Percentiles rank a stretch among this genome's conserved stretches.
These are phyloP conservation scores for Fagopyrum tataricum DNA, from an alignment of 148 eudicot genomes.

Conservation along the genomic window DNA sequence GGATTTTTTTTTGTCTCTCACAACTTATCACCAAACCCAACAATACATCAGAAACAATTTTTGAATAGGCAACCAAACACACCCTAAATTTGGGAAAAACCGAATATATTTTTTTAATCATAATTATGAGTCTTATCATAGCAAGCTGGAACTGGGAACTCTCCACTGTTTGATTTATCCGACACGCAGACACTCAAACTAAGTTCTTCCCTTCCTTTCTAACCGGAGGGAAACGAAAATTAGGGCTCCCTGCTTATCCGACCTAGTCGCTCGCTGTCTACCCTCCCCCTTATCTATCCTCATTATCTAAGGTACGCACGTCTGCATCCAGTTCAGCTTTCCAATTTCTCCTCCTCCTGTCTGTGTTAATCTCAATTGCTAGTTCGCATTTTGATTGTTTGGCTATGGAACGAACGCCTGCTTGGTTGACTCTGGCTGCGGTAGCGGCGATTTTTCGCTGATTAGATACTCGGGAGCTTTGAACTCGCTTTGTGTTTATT, in stretches of 20 bases:
- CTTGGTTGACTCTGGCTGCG: neutral
- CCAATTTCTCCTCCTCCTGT: neutral
- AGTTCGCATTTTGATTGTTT: neutral
- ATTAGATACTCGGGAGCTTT: neutral
- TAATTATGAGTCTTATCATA: neutral
- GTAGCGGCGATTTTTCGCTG: neutral
- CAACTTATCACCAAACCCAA: no score
- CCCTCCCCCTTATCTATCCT: neutral
- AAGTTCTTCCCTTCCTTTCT: neutral
- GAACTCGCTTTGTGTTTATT: neutral
- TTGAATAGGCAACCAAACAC: no score
- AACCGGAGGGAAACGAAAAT: constrained; percentile 7
- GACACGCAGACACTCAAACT: neutral
- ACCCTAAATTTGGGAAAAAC: no score
- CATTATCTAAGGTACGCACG: neutral
- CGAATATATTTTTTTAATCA: no score
- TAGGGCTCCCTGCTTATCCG: constrained; percentile 2
- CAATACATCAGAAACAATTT: no score
- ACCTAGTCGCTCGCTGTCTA: neutral
- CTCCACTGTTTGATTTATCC: constrained; percentile 4
- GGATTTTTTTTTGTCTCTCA: no score
- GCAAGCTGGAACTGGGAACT: no score
- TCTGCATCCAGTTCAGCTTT: neutral
- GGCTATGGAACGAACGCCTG: neutral
- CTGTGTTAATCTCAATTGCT: neutral